These are phyloP conservation scores for Syzygium oleosum DNA, from an alignment of 345 rosid species.

Conservation along the genomic window DNA sequence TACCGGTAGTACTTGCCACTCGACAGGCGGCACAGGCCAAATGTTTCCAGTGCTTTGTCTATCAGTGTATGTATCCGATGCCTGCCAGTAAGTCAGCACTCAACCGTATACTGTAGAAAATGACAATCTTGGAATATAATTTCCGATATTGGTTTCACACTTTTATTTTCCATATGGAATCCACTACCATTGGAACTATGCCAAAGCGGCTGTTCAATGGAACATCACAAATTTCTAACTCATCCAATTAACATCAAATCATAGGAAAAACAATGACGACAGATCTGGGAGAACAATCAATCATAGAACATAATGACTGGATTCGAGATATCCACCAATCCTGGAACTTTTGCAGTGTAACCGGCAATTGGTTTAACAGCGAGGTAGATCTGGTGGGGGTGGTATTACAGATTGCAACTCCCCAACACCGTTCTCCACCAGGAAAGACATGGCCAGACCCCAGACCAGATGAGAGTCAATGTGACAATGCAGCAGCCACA, in stretches of 20 bases:
- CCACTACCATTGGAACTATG: neutral
- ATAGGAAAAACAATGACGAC: neutral
- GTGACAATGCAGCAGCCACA: conserved; percentile 89
- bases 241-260: neutral
- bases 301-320: neutral
- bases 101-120: neutral
- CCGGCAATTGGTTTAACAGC: conserved; percentile 25
- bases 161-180: neutral
- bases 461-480: conserved; percentile 56
- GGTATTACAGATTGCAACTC: conserved; percentile 64
- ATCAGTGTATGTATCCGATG: neutral
- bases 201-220: neutral
- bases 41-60: neutral
- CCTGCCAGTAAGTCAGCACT: neutral
- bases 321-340: neutral
- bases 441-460: conserved; percentile 66
- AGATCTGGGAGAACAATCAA: neutral
- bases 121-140: neutral
- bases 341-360: neutral
- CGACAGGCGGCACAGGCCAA: neutral
- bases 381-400: conserved; percentile 81
- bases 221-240: neutral
- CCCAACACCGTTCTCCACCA: conserved; percentile 77
- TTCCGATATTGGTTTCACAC: neutral
- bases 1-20: neutral